Evolutionary conservation across 345 rosid species (phyloP).

Genomic region (Anastatica hierochuntica): DNA sequence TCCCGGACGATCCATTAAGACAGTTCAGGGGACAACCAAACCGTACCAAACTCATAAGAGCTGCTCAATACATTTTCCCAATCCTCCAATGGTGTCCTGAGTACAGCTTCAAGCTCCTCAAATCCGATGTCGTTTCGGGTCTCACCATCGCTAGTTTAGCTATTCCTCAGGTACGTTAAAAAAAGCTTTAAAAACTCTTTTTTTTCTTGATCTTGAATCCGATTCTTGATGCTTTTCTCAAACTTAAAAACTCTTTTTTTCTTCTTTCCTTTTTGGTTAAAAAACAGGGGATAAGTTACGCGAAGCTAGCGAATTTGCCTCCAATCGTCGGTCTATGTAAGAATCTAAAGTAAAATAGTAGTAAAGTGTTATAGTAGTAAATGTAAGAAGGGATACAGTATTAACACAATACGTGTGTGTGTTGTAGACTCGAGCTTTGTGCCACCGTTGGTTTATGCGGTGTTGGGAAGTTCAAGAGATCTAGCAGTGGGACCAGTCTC

Average conservation of each 20-base stretch:
- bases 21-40: conserved; percentile 74
- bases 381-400: neutral
- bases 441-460: conserved; percentile 87
- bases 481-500: conserved; percentile 95
- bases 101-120: conserved; percentile 58
- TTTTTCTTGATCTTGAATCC: neutral
- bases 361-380: neutral
- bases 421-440: conserved; percentile 85
- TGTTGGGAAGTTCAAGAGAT: conserved; percentile 93
- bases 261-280: neutral
- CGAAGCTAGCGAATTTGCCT: conserved; percentile 84
- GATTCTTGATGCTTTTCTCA: neutral
- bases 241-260: neutral
- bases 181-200: neutral
- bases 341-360: conserved; percentile 17
- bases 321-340: conserved; percentile 92
- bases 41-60: conserved; percentile 47
- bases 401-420: conserved; percentile 1
- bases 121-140: conserved; percentile 79
- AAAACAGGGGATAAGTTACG: conserved; percentile 90
- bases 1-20: conserved; percentile 93
- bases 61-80: conserved; percentile 69
- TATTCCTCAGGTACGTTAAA: conserved; percentile 67
- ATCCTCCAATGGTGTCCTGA: conserved; percentile 85
- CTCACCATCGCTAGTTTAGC: conserved; percentile 98